Base-by-base conservation (phyloP, 129 eudicot species). In the Kitagawia praeruptora region DNA sequence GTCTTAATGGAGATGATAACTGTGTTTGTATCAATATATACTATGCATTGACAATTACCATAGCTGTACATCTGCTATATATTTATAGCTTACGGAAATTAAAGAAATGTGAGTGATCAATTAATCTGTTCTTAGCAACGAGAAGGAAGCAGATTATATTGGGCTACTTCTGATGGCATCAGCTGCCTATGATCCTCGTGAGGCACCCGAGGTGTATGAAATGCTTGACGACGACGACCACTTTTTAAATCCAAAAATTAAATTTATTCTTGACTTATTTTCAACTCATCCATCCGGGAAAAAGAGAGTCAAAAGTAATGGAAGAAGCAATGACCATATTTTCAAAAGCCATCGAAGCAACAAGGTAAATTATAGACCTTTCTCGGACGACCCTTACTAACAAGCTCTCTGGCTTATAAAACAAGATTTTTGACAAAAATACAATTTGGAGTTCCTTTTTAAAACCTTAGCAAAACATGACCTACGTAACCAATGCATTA, bases 201-300 rank as follows among this genome's bases (percentile, higher is more conserved):
- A 88, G 45, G 98, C 97, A 10, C 98, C 92, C 23, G 79, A 83
- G 54, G 97, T 94, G 69, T 90, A 86, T 48, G 91, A 92, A 86
- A 90, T 90, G 82, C 75, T 94, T 82, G 96, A 91, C 21, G 79
- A 47, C 56, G 56, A 56, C n/a, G 13, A 56, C 18, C 4, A 19
- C 6, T 80, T 87, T 12, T 27, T 87, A 90, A 2, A 7, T 18
- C 23, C 64, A 56, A 56, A 23, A 21, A 23, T 56, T 23, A 56
- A 56, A 56, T 56, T 56, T 56, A 19, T 56, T 0, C 8, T 2
- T 7, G 27, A 56, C 39, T 25, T 89, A 80, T 91, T 89, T 80
- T 89, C 92, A 47, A 92, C 98, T 41, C 96, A 94, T 86, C 97
- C 98, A 42, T 88, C 98, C 12, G 96, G 97, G n/a, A 91, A 90